Conservation (phyloP, 176 grass and related monocot species). For the Oryza longistaminata region DNA sequence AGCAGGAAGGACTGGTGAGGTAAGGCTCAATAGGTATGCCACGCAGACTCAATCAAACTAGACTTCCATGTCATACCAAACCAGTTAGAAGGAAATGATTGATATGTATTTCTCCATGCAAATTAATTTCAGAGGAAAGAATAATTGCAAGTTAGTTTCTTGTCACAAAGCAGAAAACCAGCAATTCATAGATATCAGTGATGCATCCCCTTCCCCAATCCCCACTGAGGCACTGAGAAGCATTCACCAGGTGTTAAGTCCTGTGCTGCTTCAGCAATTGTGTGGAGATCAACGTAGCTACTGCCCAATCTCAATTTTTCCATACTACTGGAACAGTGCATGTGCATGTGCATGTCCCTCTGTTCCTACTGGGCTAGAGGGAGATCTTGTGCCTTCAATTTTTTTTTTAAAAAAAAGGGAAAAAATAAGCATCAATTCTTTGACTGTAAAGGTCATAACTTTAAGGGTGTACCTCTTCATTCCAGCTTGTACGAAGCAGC, state of each 20-base stretch:
- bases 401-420: not conserved
- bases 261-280: not conserved
- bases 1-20: not conserved
- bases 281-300: not conserved
- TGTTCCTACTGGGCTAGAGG: not conserved
- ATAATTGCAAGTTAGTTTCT: not conserved
- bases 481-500: conserved; percentile 69
- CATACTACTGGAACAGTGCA: not conserved
- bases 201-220: not conserved
- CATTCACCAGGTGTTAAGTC: not conserved
- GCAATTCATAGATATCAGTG: not conserved
- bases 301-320: not conserved
- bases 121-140: not conserved
- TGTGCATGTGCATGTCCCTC: no score
- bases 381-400: not conserved
- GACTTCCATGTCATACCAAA: not conserved
- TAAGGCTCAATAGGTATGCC: not conserved
- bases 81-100: not conserved
- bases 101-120: not conserved
- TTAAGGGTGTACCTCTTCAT: conserved; percentile 54
- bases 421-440: not conserved
- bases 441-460: not conserved
- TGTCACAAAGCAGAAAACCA: not conserved
- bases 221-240: not conserved
- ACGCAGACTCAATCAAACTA: conserved; percentile 6